Evolutionary conservation across 345 rosid species (phyloP), one percentile per base, ranked within the genome.

Genomic region (Sisymbrium irio): DNA sequence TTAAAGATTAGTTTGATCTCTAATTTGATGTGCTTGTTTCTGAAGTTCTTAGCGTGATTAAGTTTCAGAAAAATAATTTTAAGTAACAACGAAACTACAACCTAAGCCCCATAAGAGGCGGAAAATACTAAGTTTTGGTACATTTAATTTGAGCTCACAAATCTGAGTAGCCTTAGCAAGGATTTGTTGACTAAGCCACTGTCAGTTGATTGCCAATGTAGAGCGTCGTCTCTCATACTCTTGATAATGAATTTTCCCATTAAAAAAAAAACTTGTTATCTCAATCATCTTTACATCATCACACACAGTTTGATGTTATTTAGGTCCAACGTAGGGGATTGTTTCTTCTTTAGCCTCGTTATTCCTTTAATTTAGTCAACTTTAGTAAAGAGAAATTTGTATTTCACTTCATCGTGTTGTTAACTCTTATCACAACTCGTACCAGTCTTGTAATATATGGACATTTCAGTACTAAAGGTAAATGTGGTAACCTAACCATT

Each of bases 1-100:
- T 62, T 41, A 63, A 41, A 7, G 47, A 56, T 56, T 45, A 32
- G 40, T 65, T 56, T 73, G 71, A 73, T 73, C 19, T 13, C 20
- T 49, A 9, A 9, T 72, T 39, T 20, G 25, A 51, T 19, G 4
- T 49, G 15, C 33, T 37, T 72, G 60, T 49, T 15, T 61, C 51
- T 61, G 7, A 60, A 37, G 41, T 45, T 14, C n/a, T 10, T 53
- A 11, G 19, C 49, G 32, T 25, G 58, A 58, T 67, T 9, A 10
- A 47, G 3, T 36, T 14, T 42, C 6, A n/a, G 12, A 61, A 25
- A 25, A 6, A 4, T 7, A 42, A n/a, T 4, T 18, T 3, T 8
- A 11, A 17, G 1, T 46, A 10, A 28, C 4, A 9, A 10, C 4
- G 8, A 46, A 17, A 45, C 18, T 11, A 17, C 18, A 17, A 64